A percentile compares a stretch with the other conserved stretches of the same genome.
Conservation (phyloP, 2,329 filamentous ascomycete genomes). For the Epicoccum nigrum region DNA sequence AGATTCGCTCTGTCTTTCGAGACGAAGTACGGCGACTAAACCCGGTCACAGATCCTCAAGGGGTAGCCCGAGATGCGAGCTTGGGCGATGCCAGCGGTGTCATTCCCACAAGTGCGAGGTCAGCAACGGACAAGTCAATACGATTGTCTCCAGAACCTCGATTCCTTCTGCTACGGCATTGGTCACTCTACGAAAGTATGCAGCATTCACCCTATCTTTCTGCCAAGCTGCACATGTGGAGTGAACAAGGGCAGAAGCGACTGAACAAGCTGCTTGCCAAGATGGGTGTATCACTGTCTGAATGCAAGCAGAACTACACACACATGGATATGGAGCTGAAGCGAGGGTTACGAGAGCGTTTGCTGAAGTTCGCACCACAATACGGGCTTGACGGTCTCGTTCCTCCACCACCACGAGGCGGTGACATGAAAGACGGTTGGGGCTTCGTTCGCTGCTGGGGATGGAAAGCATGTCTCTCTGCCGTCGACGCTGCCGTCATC, state of each 20-base stretch:
- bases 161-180: slow-evolving; percentile 91
- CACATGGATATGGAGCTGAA: slow-evolving; percentile 99
- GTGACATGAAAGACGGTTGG: slow-evolving; percentile 86
- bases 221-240: slow-evolving; percentile 92
- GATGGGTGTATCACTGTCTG: slow-evolving; percentile 93
- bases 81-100: slow-evolving; percentile 74
- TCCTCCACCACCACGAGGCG: slow-evolving; percentile 67
- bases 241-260: slow-evolving; percentile 82
- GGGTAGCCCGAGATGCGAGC: slow-evolving; percentile 64
- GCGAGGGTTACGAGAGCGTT: slow-evolving; percentile 79
- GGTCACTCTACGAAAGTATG: slow-evolving; percentile 99
- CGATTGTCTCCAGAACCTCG: slow-evolving; percentile 91
- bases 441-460: slow-evolving; percentile 98
- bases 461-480: slow-evolving; percentile 92
- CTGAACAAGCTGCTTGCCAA: slow-evolving; percentile 94
- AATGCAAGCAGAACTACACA: slow-evolving; percentile 94
- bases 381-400: slow-evolving; percentile 96
- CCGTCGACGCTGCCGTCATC: slow-evolving; percentile 91
- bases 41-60: slow-evolving; percentile 67
- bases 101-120: slow-evolving; percentile 86
- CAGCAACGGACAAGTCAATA: slow-evolving; percentile 90
- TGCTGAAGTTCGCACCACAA: slow-evolving; percentile 88
- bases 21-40: slow-evolving; percentile 96
- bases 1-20: slow-evolving; percentile 82
- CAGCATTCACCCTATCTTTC: slow-evolving; percentile 95